Conservation (phyloP, 2,329 filamentous ascomycete species). For the Calonectria multiphialidica region DNA sequence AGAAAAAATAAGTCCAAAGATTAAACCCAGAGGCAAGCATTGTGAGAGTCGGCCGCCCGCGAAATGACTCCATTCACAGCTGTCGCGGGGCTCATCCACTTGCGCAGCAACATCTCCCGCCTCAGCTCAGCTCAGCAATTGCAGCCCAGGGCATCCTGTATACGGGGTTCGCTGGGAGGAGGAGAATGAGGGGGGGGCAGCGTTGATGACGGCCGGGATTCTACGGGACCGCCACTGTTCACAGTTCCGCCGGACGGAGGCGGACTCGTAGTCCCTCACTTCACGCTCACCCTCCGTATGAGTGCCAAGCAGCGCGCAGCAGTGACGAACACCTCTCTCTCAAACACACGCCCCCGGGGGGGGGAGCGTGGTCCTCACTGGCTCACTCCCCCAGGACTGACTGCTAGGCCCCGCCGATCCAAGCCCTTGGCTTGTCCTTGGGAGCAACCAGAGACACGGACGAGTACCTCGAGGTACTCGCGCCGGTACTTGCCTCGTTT, state of each 20-base stretch:
- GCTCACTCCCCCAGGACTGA: not conserved
- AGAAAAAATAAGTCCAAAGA: not conserved
- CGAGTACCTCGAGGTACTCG: slow-evolving; percentile 18
- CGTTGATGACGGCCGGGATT: slow-evolving; percentile 5
- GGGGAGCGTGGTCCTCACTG: not conserved
- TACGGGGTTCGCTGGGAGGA: not conserved
- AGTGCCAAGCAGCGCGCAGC: not conserved
- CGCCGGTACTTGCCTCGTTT: not conserved
- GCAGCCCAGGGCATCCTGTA: not conserved
- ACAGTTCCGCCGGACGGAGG: not conserved
- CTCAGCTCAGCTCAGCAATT: not conserved
- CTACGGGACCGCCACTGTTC: not conserved
- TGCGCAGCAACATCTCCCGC: not conserved
- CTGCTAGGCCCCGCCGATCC: slow-evolving; percentile 12
- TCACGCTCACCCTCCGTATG: not conserved
- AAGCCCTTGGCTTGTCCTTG: slow-evolving; percentile 7
- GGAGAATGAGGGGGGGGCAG: not conserved
- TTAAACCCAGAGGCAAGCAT: not conserved
- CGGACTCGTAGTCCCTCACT: slow-evolving; percentile 5
- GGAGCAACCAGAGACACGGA: not conserved
- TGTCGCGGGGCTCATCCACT: not conserved
- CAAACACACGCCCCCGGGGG: not conserved
- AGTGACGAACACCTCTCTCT: not conserved
- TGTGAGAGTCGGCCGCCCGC: not conserved
- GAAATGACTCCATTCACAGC: not conserved